A percentile compares a stretch with the other conserved stretches of the same genome.
Evolutionary conservation across 2,329 filamentous ascomycete genomes (phyloP).

Genomic region (Gremmenia infestans): DNA sequence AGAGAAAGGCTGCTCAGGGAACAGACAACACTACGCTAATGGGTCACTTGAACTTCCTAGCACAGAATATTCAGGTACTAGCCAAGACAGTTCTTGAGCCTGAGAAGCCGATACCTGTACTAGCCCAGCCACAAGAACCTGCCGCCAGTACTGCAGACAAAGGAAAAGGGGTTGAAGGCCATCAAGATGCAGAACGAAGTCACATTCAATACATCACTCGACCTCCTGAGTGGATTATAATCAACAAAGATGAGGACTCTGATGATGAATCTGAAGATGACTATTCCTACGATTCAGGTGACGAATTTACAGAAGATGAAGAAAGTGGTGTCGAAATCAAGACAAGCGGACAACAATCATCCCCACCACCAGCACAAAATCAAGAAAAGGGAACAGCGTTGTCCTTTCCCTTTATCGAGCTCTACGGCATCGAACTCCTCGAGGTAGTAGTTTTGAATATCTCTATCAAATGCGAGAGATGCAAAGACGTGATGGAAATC

Average conservation of each 20-base stretch:
- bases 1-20: slow-evolving; percentile 50
- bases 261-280: slow-evolving; percentile 43
- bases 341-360: slow-evolving; percentile 34
- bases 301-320: slow-evolving; percentile 31
- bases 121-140: not conserved
- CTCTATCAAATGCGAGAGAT: slow-evolving; percentile 72
- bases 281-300: slow-evolving; percentile 42
- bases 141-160: slow-evolving; percentile 3
- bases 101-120: slow-evolving; percentile 10
- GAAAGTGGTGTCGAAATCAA: slow-evolving; percentile 32
- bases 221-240: slow-evolving; percentile 66
- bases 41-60: slow-evolving; percentile 69
- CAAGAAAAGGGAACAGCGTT: slow-evolving; percentile 69
- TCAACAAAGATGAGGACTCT: slow-evolving; percentile 40
- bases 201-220: slow-evolving; percentile 70
- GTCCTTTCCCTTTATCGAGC: slow-evolving; percentile 71
- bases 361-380: slow-evolving; percentile 19
- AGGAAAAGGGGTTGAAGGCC: slow-evolving; percentile 21
- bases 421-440: slow-evolving; percentile 72
- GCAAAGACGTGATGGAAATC: slow-evolving; percentile 68
- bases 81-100: slow-evolving; percentile 47
- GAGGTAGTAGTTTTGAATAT: slow-evolving; percentile 63
- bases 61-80: slow-evolving; percentile 64
- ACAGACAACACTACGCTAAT: slow-evolving; percentile 57
- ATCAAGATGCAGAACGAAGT: slow-evolving; percentile 42